Evolutionary conservation across 2,329 filamentous ascomycete species (phyloP), one percentile per base, ranked within the genome.

Genomic region (Trichoderma sp.): DNA sequence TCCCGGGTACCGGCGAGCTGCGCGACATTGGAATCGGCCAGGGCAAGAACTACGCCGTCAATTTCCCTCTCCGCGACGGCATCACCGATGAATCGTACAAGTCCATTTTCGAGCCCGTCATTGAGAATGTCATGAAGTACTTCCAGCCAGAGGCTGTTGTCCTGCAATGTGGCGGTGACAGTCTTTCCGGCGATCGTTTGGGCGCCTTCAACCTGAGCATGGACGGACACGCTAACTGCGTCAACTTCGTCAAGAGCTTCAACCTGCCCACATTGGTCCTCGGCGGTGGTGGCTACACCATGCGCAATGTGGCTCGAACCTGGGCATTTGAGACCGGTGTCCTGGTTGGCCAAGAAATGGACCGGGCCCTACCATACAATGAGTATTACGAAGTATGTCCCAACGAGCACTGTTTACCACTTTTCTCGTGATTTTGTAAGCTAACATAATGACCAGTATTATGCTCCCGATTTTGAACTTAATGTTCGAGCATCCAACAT

Each of bases 121-220:
- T 98, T 73, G 89, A 92, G 66, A 90, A 91, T 53, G 94, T 97
- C 71, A 94, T 98, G 85, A 89, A 92, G 71, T 94, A 92, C 78
- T 99, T 95, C 84, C 91, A 92, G 71, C 96, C 96, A 0, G 91
- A 94, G 76, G 95, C 95, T 4, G 95, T 99, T 70, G 96, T 98
- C 6, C 87, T 99, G 4, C 96, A 99, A 81, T 99, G 96, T 78
- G 96, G 96, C 70, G 95, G 95, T 63, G 96, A 99, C 84, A 97
- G 93, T 77, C 87, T 99, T 18, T 97, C 95, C 32, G 95, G 96
- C 62, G 96, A 99, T 82, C 91, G 96, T 43, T 88, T 99, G 0
- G 96, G 96, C 67, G 97, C 95, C 81, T 99, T 99, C 87, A 99
- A 98, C 80, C 87, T 99, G 74, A 98, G 97, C 82, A 98, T 99